Evolutionary conservation across 1,284 basidiomycete genomes (phyloP).

Genomic region (Pseudozyma pruni): DNA sequence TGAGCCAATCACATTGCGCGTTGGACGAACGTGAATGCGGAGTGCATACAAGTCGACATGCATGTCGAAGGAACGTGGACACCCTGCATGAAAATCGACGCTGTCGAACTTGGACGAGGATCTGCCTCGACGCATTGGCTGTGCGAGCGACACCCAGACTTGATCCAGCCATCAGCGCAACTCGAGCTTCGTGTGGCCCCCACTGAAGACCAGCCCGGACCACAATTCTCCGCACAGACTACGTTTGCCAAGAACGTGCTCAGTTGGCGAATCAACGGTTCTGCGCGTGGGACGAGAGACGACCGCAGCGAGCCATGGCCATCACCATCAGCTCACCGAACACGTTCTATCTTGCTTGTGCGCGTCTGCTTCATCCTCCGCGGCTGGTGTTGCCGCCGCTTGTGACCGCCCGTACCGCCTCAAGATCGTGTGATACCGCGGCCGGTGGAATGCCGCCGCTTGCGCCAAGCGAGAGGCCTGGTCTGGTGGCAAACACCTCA

Average conservation of each 20-base stretch:
- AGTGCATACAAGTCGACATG: conserved; percentile 17
- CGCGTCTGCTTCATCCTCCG: neutral
- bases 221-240: conserved; percentile 1
- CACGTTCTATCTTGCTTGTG: conserved; percentile 13
- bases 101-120: conserved; percentile 13
- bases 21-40: conserved; percentile 28
- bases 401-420: conserved; percentile 20
- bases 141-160: conserved; percentile 13
- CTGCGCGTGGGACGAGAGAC: neutral
- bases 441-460: conserved; percentile 19
- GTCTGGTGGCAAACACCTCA: conserved; percentile 11
- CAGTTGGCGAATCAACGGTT: neutral
- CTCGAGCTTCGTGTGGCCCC: too few species aligned
- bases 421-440: conserved; percentile 11
- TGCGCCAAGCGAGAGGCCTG: conserved; percentile 4
- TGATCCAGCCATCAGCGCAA: too few species aligned
- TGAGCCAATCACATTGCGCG: conserved; percentile 24
- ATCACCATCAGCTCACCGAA: conserved; percentile 1
- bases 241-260: conserved; percentile 7
- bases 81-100: conserved; percentile 18
- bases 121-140: too few species aligned
- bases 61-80: conserved; percentile 33
- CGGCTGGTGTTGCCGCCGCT: conserved; percentile 13
- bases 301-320: too few species aligned
- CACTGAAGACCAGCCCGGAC: too few species aligned